Evolutionary conservation across 768 basidiomycete genomes (phyloP).

Genomic region (Mycena crocata): DNA sequence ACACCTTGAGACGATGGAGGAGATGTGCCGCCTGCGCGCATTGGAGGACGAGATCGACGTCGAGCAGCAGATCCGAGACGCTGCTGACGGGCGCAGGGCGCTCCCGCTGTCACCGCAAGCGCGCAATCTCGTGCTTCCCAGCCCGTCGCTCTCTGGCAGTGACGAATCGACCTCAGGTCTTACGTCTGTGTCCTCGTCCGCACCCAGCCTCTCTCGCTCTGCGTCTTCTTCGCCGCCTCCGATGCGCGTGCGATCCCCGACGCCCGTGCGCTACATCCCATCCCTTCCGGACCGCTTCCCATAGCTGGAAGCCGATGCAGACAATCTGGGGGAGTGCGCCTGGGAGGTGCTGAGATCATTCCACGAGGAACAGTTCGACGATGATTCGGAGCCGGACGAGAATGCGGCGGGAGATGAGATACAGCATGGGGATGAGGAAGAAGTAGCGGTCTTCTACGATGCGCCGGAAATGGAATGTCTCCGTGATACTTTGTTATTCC

Average conservation of each 20-base stretch:
- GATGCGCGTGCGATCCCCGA: not conserved
- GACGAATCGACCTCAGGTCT: not conserved
- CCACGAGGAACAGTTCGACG: too few species aligned
- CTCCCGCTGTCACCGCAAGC: not conserved
- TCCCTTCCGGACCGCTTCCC: not conserved
- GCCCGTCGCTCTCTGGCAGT: too few species aligned
- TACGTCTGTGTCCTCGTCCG: not conserved
- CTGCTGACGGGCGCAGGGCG: not conserved
- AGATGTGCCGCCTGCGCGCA: not conserved
- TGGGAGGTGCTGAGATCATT: too few species aligned
- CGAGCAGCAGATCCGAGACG: not conserved
- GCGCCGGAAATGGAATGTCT: too few species aligned
- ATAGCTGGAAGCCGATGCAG: too few species aligned
- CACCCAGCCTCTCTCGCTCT: too few species aligned
- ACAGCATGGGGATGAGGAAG: too few species aligned
- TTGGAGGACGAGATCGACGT: not conserved
- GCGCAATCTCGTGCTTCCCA: not conserved
- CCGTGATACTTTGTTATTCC: too few species aligned
- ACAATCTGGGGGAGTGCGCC: too few species aligned
- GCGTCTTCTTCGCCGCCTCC: not conserved
- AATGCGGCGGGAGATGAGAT: too few species aligned
- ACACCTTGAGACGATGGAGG: not conserved
- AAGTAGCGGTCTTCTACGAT: too few species aligned
- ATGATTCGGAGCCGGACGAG: too few species aligned
- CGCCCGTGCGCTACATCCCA: conserved; percentile 1